Conservation (phyloP, 192 early-diverging fungal species). For the Mortierella hygrophila region DNA sequence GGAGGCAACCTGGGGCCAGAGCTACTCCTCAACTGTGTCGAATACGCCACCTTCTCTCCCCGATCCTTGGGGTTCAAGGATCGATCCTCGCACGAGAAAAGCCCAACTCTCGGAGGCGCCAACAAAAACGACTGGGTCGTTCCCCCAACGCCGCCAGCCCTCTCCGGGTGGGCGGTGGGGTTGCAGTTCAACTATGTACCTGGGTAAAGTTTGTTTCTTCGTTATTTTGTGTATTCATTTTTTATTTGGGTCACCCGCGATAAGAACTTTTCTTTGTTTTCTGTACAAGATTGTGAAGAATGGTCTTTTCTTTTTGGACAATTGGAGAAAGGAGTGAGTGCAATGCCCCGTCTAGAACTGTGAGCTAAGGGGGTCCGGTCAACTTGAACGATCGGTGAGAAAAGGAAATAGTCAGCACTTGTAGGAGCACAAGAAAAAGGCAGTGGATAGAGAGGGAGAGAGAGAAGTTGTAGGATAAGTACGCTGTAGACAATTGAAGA, state of each 20-base stretch:
- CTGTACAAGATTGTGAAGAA: background rate
- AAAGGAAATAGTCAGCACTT: too few species aligned
- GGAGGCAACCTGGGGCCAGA: slow-evolving; percentile 37
- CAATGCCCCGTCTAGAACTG: background rate
- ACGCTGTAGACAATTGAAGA: too few species aligned
- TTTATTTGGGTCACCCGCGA: background rate
- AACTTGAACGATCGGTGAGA: background rate
- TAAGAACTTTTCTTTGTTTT: background rate
- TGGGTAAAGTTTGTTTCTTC: slow-evolving; percentile 26
- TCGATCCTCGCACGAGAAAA: slow-evolving; percentile 23
- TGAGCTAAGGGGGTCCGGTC: background rate
- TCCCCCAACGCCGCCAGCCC: slow-evolving; percentile 21
- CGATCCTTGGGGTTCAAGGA: slow-evolving; percentile 42
- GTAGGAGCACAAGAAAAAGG: too few species aligned
- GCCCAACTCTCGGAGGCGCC: slow-evolving; percentile 7
- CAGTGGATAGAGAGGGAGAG: background rate
- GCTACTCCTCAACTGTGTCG: slow-evolving; percentile 24
- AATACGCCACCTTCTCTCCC: slow-evolving; percentile 49
- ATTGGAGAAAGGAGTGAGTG: background rate
- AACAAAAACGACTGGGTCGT: slow-evolving; percentile 40
- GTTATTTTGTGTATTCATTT: background rate
- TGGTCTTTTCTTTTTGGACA: background rate
- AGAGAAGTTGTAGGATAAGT: background rate
- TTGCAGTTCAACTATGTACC: slow-evolving; percentile 27
- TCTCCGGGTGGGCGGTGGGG: slow-evolving; percentile 45